These are phyloP conservation scores for Rubroboletus satanas DNA, from an alignment of 768 basidiomycete genomes.

Conservation along the genomic window DNA sequence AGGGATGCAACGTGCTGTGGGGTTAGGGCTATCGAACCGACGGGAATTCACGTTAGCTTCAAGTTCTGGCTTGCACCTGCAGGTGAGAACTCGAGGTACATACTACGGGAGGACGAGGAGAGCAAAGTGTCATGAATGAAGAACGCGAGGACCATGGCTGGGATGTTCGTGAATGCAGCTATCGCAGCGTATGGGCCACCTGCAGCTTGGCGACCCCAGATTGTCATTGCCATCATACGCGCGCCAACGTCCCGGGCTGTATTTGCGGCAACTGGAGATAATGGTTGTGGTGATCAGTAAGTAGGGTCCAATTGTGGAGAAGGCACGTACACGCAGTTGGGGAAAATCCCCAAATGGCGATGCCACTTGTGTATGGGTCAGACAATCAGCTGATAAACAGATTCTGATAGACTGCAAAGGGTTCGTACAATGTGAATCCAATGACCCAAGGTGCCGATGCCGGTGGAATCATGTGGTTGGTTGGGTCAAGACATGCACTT, in stretches of 20 bases:
- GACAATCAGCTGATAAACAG: background rate
- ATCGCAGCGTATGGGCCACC: conserved; percentile 60
- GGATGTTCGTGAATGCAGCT: conserved; percentile 62
- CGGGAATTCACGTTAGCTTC: conserved; percentile 4
- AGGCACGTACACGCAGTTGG: conserved; percentile 40
- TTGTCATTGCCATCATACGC: conserved; percentile 55
- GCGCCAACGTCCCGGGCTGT: conserved; percentile 66
- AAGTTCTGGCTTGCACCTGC: background rate
- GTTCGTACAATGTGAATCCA: conserved; percentile 55
- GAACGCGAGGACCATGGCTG: conserved; percentile 54
- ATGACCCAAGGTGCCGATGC: conserved; percentile 50
- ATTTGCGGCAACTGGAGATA: conserved; percentile 52
- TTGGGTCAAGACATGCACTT: conserved; percentile 40
- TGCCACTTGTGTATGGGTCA: conserved; percentile 37
- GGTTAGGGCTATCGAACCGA: conserved; percentile 21
- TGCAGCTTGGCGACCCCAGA: conserved; percentile 52
- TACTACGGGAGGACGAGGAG: conserved; percentile 56
- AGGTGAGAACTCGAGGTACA: conserved; percentile 16
- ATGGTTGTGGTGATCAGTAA: background rate
- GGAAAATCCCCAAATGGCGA: conserved; percentile 59
- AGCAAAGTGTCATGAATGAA: conserved; percentile 55
- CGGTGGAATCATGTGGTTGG: conserved; percentile 56
- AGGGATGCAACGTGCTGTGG: conserved; percentile 22
- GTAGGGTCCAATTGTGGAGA: background rate
- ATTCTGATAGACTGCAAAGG: background rate